A percentile compares a stretch with the other conserved stretches of the same genome.
phyloP scores from a whole-genome alignment of 805 yeast species.

The Torulaspora gathmanii region DNA sequence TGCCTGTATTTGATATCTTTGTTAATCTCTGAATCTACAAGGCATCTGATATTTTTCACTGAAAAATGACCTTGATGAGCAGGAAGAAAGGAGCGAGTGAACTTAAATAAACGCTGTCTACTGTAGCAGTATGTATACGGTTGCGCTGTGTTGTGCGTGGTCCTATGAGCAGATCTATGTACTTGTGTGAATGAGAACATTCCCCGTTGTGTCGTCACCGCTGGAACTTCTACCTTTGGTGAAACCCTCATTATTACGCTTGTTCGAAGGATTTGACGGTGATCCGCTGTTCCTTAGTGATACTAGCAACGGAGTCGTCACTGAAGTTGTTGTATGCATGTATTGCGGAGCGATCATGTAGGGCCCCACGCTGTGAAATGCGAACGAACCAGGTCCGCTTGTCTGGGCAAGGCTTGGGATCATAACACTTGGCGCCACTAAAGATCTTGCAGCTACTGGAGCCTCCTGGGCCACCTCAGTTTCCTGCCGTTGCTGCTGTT shows the following conservation, averaged over 20 bases:
- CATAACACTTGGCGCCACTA: constrained; percentile 8
- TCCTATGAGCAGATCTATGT: background rate
- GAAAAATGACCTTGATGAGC: background rate
- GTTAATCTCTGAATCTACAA: background rate
- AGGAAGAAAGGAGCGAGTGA: background rate
- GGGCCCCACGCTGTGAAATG: constrained; percentile 4
- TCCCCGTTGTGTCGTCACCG: constrained; percentile 1
- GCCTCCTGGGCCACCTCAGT: background rate
- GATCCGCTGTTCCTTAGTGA: constrained; percentile 4
- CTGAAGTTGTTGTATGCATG: constrained; percentile 6
- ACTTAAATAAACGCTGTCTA: too few species aligned
- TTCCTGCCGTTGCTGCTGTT: background rate
- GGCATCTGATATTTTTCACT: background rate
- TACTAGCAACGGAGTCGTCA: constrained; percentile 4
- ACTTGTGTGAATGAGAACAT: constrained; percentile 4
- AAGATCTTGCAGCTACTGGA: constrained; percentile 3
- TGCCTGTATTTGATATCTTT: background rate
- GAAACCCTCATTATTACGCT: background rate
- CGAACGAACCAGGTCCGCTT: background rate
- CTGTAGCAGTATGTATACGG: too few species aligned
- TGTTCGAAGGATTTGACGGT: background rate
- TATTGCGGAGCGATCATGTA: constrained; percentile 5
- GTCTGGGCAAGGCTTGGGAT: constrained; percentile 4
- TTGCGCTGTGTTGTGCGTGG: too few species aligned
- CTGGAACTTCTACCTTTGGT: background rate